These are phyloP conservation scores for Phialemoniopsis sp. DNA, from an alignment of 2,329 filamentous ascomycete genomes.

Conservation along the genomic window DNA sequence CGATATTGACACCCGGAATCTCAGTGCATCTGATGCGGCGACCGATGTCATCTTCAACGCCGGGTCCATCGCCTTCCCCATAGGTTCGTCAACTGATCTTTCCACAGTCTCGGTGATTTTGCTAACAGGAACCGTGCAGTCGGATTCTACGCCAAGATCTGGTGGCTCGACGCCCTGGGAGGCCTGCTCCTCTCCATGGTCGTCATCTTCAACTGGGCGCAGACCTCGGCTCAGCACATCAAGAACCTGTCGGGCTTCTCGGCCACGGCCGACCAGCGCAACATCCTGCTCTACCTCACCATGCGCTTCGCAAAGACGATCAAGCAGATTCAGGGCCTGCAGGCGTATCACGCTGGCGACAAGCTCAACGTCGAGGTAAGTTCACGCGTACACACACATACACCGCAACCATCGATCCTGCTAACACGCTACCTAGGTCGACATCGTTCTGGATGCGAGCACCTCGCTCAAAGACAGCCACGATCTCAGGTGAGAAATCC, in stretches of 20 bases:
- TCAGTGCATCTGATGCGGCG: slow-evolving; percentile 21
- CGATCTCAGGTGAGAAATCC: slow-evolving; percentile 54
- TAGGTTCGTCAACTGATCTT: slow-evolving; percentile 38
- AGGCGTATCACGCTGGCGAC: slow-evolving; percentile 82
- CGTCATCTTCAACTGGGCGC: slow-evolving; percentile 76
- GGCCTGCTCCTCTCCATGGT: slow-evolving; percentile 74
- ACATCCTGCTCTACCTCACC: slow-evolving; percentile 82
- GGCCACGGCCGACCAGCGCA: slow-evolving; percentile 75
- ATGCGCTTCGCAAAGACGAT: slow-evolving; percentile 92
- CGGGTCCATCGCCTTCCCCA: slow-evolving; percentile 83
- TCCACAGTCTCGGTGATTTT: slow-evolving; percentile 2
- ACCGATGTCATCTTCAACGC: slow-evolving; percentile 80
- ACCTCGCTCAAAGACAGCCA: slow-evolving; percentile 76
- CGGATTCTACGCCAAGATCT: slow-evolving; percentile 70
- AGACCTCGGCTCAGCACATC: slow-evolving; percentile 72
- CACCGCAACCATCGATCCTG: background rate
- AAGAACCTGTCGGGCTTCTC: slow-evolving; percentile 76
- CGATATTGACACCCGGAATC: background rate
- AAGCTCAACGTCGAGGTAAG: slow-evolving; percentile 68
- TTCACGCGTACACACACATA: too few relatives aligned
- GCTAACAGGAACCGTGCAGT: slow-evolving; percentile 30
- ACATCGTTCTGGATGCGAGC: slow-evolving; percentile 76
- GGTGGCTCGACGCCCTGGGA: slow-evolving; percentile 81
- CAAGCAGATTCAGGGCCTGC: slow-evolving; percentile 76
- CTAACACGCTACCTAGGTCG: slow-evolving; percentile 44